These are phyloP conservation scores for Claviceps monticola DNA, from an alignment of 2,329 filamentous ascomycete genomes.

Conservation along the genomic window DNA sequence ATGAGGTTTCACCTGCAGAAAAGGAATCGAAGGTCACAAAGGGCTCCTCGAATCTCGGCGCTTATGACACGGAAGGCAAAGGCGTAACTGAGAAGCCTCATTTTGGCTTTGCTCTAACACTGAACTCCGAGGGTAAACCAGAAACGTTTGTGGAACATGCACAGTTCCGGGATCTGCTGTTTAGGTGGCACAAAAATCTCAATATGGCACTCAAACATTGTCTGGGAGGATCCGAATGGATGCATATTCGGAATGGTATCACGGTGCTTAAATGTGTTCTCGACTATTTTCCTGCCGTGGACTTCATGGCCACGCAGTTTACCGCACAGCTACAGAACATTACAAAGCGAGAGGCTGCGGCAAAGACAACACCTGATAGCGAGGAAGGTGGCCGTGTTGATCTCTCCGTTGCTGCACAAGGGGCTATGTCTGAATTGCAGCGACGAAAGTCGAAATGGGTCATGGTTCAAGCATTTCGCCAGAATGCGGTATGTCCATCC, in stretches of 20 bases:
- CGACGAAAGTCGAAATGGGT: slow-evolving; percentile 56
- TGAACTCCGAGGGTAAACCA: slow-evolving; percentile 54
- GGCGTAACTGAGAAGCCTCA: slow-evolving; percentile 38
- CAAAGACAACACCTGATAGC: slow-evolving; percentile 31
- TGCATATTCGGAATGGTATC: slow-evolving; percentile 94
- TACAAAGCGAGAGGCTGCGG: slow-evolving; percentile 42
- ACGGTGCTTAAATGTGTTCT: slow-evolving; percentile 72
- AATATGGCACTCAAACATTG: slow-evolving; percentile 70
- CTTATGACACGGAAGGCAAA: slow-evolving; percentile 69
- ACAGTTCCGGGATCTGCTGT: slow-evolving; percentile 72
- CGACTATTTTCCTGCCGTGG: slow-evolving; percentile 74
- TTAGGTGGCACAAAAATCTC: slow-evolving; percentile 80
- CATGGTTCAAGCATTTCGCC: slow-evolving; percentile 58
- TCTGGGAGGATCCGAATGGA: slow-evolving; percentile 75
- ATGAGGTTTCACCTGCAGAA: slow-evolving; percentile 40
- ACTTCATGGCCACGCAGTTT: slow-evolving; percentile 67
- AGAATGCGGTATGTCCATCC: slow-evolving; percentile 39
- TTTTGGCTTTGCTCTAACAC: slow-evolving; percentile 63
- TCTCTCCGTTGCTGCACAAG: slow-evolving; percentile 58
- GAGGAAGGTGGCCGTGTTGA: slow-evolving; percentile 54
- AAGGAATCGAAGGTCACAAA: slow-evolving; percentile 22
- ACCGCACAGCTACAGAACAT: slow-evolving; percentile 52
- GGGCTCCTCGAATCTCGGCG: slow-evolving; percentile 47
- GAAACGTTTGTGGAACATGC: slow-evolving; percentile 66
- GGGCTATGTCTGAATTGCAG: slow-evolving; percentile 55